Evolutionary conservation across 179 eudicot species (phyloP).

Genomic region (Beta lomatogona): DNA sequence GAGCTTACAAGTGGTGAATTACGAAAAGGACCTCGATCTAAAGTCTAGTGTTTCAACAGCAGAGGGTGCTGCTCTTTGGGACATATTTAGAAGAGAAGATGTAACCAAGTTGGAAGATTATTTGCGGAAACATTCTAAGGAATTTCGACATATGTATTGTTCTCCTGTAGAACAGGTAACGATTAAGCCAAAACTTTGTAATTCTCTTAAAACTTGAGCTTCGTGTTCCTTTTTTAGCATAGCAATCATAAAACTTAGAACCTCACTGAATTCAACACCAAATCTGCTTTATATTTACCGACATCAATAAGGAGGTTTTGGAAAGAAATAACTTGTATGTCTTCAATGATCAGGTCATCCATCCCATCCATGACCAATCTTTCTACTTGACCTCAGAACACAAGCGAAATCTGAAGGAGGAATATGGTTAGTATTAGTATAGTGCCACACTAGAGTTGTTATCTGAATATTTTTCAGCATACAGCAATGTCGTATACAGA

Average conservation of each 20-base stretch:
- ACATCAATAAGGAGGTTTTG: conserved; percentile 2
- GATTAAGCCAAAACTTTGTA: background rate
- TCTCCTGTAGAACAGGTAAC: conserved; percentile 70
- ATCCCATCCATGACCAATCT: conserved; percentile 78
- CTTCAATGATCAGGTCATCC: conserved; percentile 43
- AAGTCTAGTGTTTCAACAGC: conserved; percentile 22
- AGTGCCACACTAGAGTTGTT: background rate
- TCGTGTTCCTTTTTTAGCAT: conserved; percentile 20
- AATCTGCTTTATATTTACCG: background rate
- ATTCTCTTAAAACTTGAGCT: conserved; percentile 28
- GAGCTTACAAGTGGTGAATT: background rate
- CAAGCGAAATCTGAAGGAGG: conserved; percentile 66
- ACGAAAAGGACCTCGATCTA: conserved; percentile 10
- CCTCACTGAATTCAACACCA: background rate
- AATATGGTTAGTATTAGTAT: conserved; percentile 60
- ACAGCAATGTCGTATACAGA: background rate
- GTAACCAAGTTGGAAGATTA: conserved; percentile 67
- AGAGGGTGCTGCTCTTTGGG: conserved; percentile 80
- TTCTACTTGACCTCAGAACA: conserved; percentile 65
- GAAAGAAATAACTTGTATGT: conserved; percentile 1
- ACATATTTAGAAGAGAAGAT: conserved; percentile 85
- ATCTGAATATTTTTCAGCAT: too few species aligned
- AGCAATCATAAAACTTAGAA: background rate
- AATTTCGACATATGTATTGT: conserved; percentile 70
- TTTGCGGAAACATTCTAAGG: conserved; percentile 56